Evolutionary conservation across 2,329 filamentous ascomycete genomes (phyloP), one percentile per base, ranked within the genome.

Genomic region (Orbilia quercus): DNA sequence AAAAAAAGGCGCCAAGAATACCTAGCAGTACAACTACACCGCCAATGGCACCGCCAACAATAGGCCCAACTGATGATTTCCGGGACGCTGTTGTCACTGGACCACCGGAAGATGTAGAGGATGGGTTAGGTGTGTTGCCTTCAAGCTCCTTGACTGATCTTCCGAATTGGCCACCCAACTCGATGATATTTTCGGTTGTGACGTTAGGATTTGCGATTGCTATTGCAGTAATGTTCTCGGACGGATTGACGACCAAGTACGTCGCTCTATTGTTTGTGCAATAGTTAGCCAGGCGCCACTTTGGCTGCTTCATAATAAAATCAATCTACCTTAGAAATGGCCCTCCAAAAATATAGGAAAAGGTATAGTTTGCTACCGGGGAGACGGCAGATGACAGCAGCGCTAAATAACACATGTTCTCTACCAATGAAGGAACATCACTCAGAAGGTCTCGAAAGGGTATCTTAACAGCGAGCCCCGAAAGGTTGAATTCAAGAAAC

Each of bases 41-140:
- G 20, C 83, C 83, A 9, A 84, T 81, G 1, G 80, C 80, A 31
- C 83, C 83, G 7, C 83, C 84, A 5, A 79, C 82, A 45, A 85
- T 84, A 16, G 83, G 79, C 5, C 82, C 83, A 7, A 81, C 76
- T 51, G 79, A 78, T 6, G 79, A 76, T 25, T 64, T 64, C 18
- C 42, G 38, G 12, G 54, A 31, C n/a, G 12, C 22, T 5, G 54
- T 28, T 5, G 36, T 47, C 9, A 36, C 45, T 18, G 34, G 14
- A n/a, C 2, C 6, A 22, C 7, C 12, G 5, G 22, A 22, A 20
- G 55, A 14, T 7, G 23, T 31, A 47, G 23, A 7, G 4, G 47
- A 36, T 1, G 9, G 25, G 3, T 20, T 4, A 25, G 54, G 54
- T n/a, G 42, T n/a, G 14, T 20, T 63, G n/a, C 59, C 59, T 31